phyloP scores from a whole-genome alignment of 2,329 filamentous ascomycete genomes.

The Neoarthrinium moseri region DNA sequence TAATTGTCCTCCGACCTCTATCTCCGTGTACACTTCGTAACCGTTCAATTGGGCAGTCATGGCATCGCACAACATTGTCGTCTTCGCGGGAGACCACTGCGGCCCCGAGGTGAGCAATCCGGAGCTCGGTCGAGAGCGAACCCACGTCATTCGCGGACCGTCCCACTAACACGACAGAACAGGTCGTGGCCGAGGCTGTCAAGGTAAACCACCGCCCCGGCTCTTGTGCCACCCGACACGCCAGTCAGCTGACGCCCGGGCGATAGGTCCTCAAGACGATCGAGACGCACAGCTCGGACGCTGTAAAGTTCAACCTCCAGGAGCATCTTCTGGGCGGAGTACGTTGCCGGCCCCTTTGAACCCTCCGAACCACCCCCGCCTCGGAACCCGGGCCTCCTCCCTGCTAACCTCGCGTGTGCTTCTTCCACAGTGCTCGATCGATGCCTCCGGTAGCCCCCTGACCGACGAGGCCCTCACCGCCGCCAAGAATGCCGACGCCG shows the following conservation, averaged over 20 bases:
- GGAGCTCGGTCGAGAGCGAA: background rate
- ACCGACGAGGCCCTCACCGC: conserved; percentile 81
- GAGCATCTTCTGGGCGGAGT: conserved; percentile 86
- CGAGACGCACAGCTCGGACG: conserved; percentile 67
- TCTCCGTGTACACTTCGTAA: conserved; percentile 1
- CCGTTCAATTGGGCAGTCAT: conserved; percentile 42
- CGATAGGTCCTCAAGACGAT: conserved; percentile 73
- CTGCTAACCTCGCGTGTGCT: background rate
- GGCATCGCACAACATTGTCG: conserved; percentile 74
- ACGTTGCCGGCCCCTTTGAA: conserved; percentile 9
- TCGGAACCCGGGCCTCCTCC: conserved; percentile 10
- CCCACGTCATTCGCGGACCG: background rate
- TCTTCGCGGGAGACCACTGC: conserved; percentile 81
- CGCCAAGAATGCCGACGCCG: conserved; percentile 82
- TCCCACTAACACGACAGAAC: conserved; percentile 7
- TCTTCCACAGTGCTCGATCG: conserved; percentile 73
- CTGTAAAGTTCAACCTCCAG: conserved; percentile 81
- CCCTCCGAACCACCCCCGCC: conserved; percentile 6
- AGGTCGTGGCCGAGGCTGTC: conserved; percentile 79
- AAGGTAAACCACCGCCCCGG: conserved; percentile 62
- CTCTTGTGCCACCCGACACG: conserved; percentile 1
- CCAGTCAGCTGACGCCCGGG: background rate
- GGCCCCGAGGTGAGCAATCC: conserved; percentile 69
- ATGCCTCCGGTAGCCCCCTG: conserved; percentile 73
- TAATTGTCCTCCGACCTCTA: background rate